Conservation (phyloP, 2,329 filamentous ascomycete genomes). For the Massarina eburnea region DNA sequence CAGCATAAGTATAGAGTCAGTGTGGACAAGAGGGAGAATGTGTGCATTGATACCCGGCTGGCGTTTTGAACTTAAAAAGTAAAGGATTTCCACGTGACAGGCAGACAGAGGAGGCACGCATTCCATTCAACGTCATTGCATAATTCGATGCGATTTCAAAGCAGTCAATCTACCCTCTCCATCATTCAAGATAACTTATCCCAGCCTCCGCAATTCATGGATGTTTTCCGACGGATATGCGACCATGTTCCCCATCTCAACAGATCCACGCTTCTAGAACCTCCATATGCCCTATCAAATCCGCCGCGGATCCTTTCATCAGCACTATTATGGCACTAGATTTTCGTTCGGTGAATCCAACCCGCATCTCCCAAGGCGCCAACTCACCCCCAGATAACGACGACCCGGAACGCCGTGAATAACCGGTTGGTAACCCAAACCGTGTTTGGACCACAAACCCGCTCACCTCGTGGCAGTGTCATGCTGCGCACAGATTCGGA, state of each 20-base stretch:
- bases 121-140: neutral
- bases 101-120: neutral
- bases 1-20: slow-evolving; percentile 18
- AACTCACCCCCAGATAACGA: slow-evolving; percentile 1
- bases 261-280: too few relatives aligned
- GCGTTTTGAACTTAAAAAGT: slow-evolving; percentile 12
- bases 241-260: neutral
- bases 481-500: slow-evolving; percentile 15
- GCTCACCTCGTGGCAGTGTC: slow-evolving; percentile 24
- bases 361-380: too few relatives aligned
- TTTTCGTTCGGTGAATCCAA: too few relatives aligned
- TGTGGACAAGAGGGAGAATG: slow-evolving; percentile 4
- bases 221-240: slow-evolving; percentile 1
- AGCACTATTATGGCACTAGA: neutral
- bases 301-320: neutral
- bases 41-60: slow-evolving; percentile 27
- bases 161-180: neutral
- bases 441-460: slow-evolving; percentile 18
- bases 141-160: neutral
- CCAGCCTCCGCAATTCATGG: too few relatives aligned
- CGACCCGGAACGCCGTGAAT: slow-evolving; percentile 26
- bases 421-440: slow-evolving; percentile 34
- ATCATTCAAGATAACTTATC: too few relatives aligned
- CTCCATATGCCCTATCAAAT: neutral
- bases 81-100: neutral